phyloP scores from a whole-genome alignment of 2,329 filamentous ascomycete genomes.

The Penicillium crustosum region DNA sequence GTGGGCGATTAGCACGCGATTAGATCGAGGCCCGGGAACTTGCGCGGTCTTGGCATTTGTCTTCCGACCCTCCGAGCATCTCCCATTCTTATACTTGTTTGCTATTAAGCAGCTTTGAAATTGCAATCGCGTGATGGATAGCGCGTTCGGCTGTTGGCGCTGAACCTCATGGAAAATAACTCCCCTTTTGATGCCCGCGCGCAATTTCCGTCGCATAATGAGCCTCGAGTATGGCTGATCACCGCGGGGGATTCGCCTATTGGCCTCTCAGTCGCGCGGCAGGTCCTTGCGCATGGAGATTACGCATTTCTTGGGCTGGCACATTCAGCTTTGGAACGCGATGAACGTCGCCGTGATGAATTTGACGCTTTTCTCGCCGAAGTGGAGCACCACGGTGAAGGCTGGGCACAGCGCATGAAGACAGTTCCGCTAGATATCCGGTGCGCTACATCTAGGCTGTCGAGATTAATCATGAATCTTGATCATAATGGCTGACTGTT shows the following conservation, averaged over 20 bases:
- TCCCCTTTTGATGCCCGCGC: constrained; percentile 35
- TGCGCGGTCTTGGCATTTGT: constrained; percentile 8
- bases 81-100: constrained; percentile 1
- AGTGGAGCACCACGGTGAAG: constrained; percentile 63
- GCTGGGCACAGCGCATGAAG: constrained; percentile 76
- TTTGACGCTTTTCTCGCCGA: constrained; percentile 75
- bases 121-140: constrained; percentile 30
- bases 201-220: constrained; percentile 61
- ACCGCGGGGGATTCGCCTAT: constrained; percentile 84
- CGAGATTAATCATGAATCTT: not conserved
- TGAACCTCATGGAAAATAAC: constrained; percentile 36
- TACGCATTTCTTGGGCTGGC: constrained; percentile 82
- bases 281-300: constrained; percentile 86
- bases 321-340: constrained; percentile 70
- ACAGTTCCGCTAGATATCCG: constrained; percentile 60
- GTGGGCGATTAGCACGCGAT: constrained; percentile 1
- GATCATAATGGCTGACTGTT: constrained; percentile 13
- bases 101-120: not conserved
- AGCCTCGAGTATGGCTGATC: constrained; percentile 87
- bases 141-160: constrained; percentile 24
- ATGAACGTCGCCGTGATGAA: constrained; percentile 72
- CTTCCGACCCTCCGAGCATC: constrained; percentile 2
- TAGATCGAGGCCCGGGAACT: constrained; percentile 13
- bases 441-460: constrained; percentile 29
- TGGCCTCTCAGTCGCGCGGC: constrained; percentile 75